Percentiles rank a stretch among this genome's conserved stretches.
phyloP scores from a whole-genome alignment of 1,139 yeast species.

The Arxiozyma telluris region DNA sequence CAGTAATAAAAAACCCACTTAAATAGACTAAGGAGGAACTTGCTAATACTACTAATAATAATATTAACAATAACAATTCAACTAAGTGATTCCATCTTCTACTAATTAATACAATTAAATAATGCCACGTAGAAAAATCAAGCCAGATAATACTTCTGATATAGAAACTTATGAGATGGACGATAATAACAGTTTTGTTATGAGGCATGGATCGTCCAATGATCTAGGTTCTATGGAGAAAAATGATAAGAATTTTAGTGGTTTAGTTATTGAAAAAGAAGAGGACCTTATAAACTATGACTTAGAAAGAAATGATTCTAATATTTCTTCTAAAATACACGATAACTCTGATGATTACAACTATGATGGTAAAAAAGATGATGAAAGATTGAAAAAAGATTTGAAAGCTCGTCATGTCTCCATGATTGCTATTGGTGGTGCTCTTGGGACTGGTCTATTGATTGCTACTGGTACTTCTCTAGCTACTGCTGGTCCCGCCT shows the following conservation, averaged over 20 bases:
- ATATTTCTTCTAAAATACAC: neutral
- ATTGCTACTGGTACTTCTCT: conserved; percentile 65
- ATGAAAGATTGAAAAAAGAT: conserved; percentile 50
- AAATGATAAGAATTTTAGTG: neutral
- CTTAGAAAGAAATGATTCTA: conserved; percentile 3
- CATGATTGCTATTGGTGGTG: conserved; percentile 60
- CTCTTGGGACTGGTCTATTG: conserved; percentile 57
- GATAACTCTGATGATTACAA: conserved; percentile 2
- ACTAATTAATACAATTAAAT: neutral
- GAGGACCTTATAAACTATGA: conserved; percentile 2
- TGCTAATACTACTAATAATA: no score
- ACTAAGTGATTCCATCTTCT: no score
- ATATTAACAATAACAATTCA: no score
- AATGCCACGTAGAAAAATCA: neutral
- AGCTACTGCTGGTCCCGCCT: conserved; percentile 59
- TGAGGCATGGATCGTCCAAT: neutral
- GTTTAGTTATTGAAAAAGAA: conserved; percentile 1
- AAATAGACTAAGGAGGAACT: no score
- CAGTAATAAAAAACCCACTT: no score
- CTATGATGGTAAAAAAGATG: conserved; percentile 33
- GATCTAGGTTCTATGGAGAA: neutral
- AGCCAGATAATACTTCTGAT: neutral
- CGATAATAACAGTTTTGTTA: neutral
- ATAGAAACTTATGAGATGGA: conserved; percentile 3
- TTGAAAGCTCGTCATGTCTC: conserved; percentile 64